Percentiles rank a stretch among this genome's conserved stretches.
Evolutionary conservation across 1,139 yeast species (phyloP).

Genomic region (Candida buenavistaensis): DNA sequence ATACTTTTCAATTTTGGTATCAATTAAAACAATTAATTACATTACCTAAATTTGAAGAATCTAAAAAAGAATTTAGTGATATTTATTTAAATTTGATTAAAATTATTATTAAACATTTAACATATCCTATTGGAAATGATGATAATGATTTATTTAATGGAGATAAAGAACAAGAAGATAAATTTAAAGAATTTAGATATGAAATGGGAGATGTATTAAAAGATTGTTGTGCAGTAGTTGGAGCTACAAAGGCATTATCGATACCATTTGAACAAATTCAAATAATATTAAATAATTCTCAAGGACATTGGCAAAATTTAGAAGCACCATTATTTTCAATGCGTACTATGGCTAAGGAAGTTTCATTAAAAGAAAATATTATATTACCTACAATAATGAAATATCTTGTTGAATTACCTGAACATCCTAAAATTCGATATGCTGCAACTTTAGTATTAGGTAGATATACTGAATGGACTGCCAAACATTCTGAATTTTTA

Average conservation of each 20-base stretch:
- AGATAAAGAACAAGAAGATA: slow-evolving; percentile 83
- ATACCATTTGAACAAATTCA: slow-evolving; percentile 61
- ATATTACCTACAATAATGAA: slow-evolving; percentile 81
- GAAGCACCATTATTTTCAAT: slow-evolving; percentile 90
- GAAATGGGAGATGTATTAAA: slow-evolving; percentile 96
- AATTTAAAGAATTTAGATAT: slow-evolving; percentile 89
- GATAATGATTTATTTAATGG: slow-evolving; percentile 51
- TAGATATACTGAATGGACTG: slow-evolving; percentile 93
- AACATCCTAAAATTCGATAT: slow-evolving; percentile 82
- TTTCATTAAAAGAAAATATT: slow-evolving; percentile 63
- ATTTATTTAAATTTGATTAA: slow-evolving; percentile 64
- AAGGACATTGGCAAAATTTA: slow-evolving; percentile 71
- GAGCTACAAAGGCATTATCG: slow-evolving; percentile 65
- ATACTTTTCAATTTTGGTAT: slow-evolving; percentile 93
- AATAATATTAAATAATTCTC: slow-evolving; percentile 32
- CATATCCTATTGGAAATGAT: slow-evolving; percentile 62
- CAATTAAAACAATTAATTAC: slow-evolving; percentile 71
- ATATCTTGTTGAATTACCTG: slow-evolving; percentile 69
- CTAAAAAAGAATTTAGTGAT: slow-evolving; percentile 58
- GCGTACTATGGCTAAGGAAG: slow-evolving; percentile 95
- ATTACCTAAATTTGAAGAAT: slow-evolving; percentile 60
- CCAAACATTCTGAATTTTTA: slow-evolving; percentile 76
- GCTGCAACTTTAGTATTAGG: slow-evolving; percentile 93
- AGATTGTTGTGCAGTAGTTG: slow-evolving; percentile 90
- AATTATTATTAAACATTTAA: slow-evolving; percentile 69